A percentile compares a stretch with the other conserved stretches of the same genome.
Evolutionary conservation across 2,329 filamentous ascomycete species (phyloP).

Genomic region (Hansfordia pulvinata): DNA sequence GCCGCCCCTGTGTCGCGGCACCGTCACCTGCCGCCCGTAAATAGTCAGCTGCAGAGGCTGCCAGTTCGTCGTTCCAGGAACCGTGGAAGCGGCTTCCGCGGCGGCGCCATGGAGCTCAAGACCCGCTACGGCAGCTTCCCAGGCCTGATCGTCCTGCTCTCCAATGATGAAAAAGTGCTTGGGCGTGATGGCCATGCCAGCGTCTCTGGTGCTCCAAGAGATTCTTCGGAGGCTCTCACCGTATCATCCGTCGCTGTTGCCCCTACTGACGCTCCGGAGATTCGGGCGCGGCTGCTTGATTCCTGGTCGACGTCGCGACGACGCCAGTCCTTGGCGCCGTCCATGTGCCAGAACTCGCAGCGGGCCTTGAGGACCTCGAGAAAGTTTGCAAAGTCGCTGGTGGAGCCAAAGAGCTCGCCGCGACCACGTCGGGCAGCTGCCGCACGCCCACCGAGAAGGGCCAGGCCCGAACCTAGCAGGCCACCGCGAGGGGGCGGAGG

Average conservation of each 20-base stretch:
- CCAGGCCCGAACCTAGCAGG: conserved; percentile 33
- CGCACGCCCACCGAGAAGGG: conserved; percentile 10
- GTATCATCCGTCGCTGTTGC: too few species aligned
- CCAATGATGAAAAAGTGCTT: too few species aligned
- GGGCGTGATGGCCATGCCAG: too few species aligned
- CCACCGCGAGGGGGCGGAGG: conserved; percentile 36
- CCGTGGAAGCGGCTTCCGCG: too few species aligned
- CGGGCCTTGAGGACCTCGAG: conserved; percentile 62
- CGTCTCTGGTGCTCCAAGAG: too few species aligned
- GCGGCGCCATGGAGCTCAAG: too few species aligned
- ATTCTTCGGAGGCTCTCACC: too few species aligned
- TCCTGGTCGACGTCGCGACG: conserved; percentile 32
- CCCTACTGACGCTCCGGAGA: conserved; percentile 2
- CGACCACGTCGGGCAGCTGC: conserved; percentile 11
- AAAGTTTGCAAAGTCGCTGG: conserved; percentile 64
- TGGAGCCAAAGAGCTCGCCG: conserved; percentile 41
- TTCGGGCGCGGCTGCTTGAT: conserved; percentile 6
- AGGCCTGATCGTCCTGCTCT: too few species aligned
- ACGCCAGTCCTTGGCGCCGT: conserved; percentile 60
- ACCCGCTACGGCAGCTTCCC: too few species aligned
- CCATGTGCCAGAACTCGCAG: conserved; percentile 78
- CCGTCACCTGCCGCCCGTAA: conserved; percentile 49
- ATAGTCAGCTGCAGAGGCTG: conserved; percentile 28
- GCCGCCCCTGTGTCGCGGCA: conserved; percentile 44
- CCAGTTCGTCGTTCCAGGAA: conserved; percentile 20